Percentiles rank a stretch among this genome's conserved stretches.
Conservation (phyloP, 78 protist species). For the Paulinella micropora region DNA sequence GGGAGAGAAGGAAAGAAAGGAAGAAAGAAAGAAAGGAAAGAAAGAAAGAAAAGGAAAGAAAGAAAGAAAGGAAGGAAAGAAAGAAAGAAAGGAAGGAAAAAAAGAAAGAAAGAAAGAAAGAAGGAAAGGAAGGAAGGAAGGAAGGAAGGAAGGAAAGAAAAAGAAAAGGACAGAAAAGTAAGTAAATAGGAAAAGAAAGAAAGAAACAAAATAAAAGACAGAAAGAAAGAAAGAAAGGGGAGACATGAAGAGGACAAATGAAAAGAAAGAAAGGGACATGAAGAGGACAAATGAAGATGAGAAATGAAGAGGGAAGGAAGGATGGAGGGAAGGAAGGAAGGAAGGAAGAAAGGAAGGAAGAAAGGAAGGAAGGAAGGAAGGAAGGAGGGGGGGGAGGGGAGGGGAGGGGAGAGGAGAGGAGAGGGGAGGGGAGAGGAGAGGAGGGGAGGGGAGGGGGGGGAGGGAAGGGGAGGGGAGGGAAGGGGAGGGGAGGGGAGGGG, state of each 20-base stretch:
- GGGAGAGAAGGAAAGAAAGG: background rate
- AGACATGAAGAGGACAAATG: background rate
- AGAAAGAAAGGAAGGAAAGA: background rate
- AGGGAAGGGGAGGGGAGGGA: background rate
- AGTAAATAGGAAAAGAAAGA: background rate
- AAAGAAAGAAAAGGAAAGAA: background rate
- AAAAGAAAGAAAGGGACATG: background rate
- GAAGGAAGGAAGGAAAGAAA: background rate
- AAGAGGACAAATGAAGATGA: background rate
- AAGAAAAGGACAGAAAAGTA: background rate
- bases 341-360: background rate
- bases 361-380: background rate
- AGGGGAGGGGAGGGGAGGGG: background rate
- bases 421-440: background rate
- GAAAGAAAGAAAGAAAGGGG: background rate
- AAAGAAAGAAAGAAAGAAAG: background rate
- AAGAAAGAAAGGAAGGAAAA: background rate
- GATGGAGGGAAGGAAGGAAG: background rate
- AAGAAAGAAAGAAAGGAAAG: background rate
- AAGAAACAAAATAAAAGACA: background rate
- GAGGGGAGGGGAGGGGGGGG: background rate
- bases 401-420: background rate
- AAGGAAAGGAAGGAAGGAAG: background rate
- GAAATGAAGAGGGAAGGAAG: background rate
- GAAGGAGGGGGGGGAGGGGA: background rate